Evolutionary conservation across 306 rosid species (phyloP).

Genomic region (Mimosa bimucronata): DNA sequence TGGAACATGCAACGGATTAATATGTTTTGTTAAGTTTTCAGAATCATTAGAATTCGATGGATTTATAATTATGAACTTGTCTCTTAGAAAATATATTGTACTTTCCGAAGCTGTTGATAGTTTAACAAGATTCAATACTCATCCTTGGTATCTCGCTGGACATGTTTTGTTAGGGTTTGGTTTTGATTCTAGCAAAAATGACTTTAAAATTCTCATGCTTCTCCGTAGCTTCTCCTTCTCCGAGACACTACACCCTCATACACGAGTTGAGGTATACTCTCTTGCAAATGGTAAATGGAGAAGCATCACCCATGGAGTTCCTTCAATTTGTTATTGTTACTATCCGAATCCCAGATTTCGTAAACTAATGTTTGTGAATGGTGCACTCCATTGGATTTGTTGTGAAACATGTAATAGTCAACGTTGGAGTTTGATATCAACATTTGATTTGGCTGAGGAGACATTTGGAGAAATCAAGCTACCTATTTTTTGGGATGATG

Average conservation of each 20-base stretch:
- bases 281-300: no score
- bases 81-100: not conserved
- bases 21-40: not conserved
- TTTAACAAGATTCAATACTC: no score
- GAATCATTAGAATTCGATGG: fast-evolving
- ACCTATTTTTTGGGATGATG: no score
- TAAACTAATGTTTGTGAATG: not conserved
- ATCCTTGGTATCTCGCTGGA: no score
- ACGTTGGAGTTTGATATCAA: not conserved
- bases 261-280: no score
- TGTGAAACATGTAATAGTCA: no score
- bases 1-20: slow-evolving; percentile 17
- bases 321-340: no score
- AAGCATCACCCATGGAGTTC: no score
- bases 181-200: not conserved
- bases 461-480: not conserved
- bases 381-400: not conserved
- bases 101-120: slow-evolving; percentile 10
- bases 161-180: slow-evolving; percentile 10
- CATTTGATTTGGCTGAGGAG: not conserved
- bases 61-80: not conserved
- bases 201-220: no score
- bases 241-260: no score
- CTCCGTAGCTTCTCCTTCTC: no score
- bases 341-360: no score